These are phyloP conservation scores for Epichloe baconii DNA, from an alignment of 2,329 filamentous ascomycete species.

Conservation along the genomic window DNA sequence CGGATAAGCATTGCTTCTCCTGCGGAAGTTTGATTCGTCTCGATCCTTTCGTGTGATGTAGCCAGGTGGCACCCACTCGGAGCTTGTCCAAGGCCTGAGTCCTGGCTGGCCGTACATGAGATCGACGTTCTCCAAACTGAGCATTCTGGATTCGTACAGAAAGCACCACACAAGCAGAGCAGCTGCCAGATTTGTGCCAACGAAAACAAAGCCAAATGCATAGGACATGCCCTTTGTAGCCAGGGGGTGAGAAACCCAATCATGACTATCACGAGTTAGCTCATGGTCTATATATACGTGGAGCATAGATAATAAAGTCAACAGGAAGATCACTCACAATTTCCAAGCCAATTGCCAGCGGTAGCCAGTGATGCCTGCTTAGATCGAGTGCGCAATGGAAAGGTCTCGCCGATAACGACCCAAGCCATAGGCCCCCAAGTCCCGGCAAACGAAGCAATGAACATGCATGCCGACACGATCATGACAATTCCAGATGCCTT, in stretches of 20 bases:
- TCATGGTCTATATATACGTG: not conserved
- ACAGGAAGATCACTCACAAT: constrained; percentile 26
- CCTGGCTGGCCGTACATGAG: constrained; percentile 49
- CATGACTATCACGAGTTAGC: constrained; percentile 30
- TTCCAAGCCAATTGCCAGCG: constrained; percentile 44
- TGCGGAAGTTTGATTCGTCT: constrained; percentile 16
- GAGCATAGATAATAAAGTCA: not conserved
- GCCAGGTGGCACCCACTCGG: constrained; percentile 36
- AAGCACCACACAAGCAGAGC: constrained; percentile 54
- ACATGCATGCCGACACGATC: constrained; percentile 62
- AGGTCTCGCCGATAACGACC: constrained; percentile 55
- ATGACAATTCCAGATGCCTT: constrained; percentile 47
- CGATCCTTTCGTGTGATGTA: constrained; percentile 27
- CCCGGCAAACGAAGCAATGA: constrained; percentile 57
- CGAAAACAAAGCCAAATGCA: constrained; percentile 53
- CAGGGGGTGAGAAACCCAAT: constrained; percentile 55
- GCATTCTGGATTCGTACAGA: constrained; percentile 50
- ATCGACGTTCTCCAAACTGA: constrained; percentile 60
- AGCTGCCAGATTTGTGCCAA: constrained; percentile 45
- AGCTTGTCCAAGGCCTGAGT: constrained; percentile 49
- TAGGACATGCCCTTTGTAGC: constrained; percentile 49
- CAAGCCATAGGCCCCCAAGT: constrained; percentile 61
- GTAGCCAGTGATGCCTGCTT: constrained; percentile 43
- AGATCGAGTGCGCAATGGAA: constrained; percentile 41
- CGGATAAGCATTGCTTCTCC: constrained; percentile 6